Conservation (phyloP, 495 filamentous ascomycete genomes). For the Daldinia vernicosa region DNA sequence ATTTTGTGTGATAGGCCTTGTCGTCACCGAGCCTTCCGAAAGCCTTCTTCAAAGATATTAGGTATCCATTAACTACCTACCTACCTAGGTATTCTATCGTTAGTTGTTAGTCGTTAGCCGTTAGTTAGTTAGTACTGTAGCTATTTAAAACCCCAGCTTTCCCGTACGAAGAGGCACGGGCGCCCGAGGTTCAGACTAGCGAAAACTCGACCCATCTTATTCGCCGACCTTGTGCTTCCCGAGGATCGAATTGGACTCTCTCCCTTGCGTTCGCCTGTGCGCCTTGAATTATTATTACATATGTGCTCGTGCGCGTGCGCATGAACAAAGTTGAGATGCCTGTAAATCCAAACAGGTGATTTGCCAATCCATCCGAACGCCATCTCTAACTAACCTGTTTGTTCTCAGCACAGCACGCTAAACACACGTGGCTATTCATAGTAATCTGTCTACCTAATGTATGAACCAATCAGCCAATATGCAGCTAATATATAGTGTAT, state of each 20-base stretch:
- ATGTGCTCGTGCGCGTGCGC: background rate
- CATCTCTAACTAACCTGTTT: background rate
- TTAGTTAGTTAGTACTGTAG: too few relatives aligned
- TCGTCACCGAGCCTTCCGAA: background rate
- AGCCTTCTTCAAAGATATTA: background rate
- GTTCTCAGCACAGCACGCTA: background rate
- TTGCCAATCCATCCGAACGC: background rate
- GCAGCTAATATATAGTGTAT: background rate
- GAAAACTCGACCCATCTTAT: background rate
- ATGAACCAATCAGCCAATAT: background rate
- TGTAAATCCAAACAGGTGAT: background rate
- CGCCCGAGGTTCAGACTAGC: background rate
- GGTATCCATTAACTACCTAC: too few relatives aligned
- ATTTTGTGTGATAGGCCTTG: background rate
- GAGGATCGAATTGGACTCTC: background rate
- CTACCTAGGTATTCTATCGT: background rate
- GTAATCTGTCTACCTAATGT: background rate
- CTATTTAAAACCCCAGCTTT: background rate
- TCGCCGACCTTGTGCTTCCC: background rate
- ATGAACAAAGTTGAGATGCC: background rate
- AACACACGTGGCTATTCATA: slow-evolving; percentile 1
- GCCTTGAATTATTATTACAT: background rate
- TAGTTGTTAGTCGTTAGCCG: too few relatives aligned
- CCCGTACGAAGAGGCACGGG: background rate
- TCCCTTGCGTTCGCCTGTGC: background rate